phyloP scores from a whole-genome alignment of 768 basidiomycete genomes.

The Phaeolepiota aurea region DNA sequence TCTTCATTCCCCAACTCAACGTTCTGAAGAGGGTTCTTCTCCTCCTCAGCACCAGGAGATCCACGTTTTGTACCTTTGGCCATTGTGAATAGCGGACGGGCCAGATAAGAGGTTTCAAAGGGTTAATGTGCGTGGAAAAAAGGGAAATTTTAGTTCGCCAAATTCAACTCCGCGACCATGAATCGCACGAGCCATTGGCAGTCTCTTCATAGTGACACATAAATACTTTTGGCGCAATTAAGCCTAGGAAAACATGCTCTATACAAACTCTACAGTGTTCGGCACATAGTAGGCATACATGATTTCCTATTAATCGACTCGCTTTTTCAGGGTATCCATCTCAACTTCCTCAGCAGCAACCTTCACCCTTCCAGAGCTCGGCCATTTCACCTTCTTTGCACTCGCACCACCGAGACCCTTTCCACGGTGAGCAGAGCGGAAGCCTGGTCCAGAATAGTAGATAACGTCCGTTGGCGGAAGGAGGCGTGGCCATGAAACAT shows the following conservation, averaged over 20 bases:
- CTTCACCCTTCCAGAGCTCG: constrained; percentile 27
- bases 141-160: constrained; percentile 18
- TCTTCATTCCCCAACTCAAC: constrained; percentile 69
- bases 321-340: constrained; percentile 69
- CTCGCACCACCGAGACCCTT: constrained; percentile 49
- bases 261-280: no score
- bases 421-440: constrained; percentile 67
- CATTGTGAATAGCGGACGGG: constrained; percentile 19
- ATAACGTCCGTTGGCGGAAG: constrained; percentile 79
- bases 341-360: constrained; percentile 63
- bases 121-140: constrained; percentile 5
- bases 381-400: constrained; percentile 29
- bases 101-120: constrained; percentile 5
- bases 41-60: constrained; percentile 71
- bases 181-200: no score
- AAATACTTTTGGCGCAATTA: no score
- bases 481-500: constrained; percentile 91
- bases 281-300: no score
- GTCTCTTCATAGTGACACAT: no score
- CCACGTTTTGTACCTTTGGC: constrained; percentile 61
- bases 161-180: constrained; percentile 17
- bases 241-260: no score
- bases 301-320: constrained; percentile 69
- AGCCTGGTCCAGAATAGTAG: constrained; percentile 85
- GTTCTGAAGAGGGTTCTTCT: constrained; percentile 58